phyloP scores from a whole-genome alignment of 805 yeast genomes.

The Alloascoidea africana region DNA sequence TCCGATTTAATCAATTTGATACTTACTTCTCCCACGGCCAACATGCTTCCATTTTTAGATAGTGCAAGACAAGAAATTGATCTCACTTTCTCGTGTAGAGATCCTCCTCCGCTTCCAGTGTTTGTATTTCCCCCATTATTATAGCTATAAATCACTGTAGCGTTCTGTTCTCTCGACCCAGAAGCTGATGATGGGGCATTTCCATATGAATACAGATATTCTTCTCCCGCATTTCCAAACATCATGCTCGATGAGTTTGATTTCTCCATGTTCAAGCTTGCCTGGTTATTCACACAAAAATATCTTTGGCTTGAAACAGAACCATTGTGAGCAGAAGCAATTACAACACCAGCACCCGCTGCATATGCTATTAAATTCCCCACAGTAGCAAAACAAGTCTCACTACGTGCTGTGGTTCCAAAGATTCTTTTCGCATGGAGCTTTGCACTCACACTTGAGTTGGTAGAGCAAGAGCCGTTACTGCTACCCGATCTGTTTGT shows the following conservation, averaged over 20 bases:
- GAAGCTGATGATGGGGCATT: neutral
- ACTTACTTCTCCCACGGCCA: conserved; percentile 27
- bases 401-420: neutral
- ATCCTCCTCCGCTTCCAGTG: too few relatives aligned
- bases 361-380: neutral
- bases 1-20: too few relatives aligned
- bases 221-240: too few relatives aligned
- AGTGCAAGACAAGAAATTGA: neutral
- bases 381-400: neutral
- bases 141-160: too few relatives aligned
- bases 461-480: too few relatives aligned
- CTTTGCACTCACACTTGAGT: neutral
- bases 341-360: neutral
- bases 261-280: neutral
- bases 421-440: neutral
- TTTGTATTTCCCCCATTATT: neutral
- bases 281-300: neutral
- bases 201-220: neutral
- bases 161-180: too few relatives aligned
- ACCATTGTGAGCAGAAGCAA: neutral
- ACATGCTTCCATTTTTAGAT: neutral
- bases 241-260: too few relatives aligned
- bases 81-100: neutral
- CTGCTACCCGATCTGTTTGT: too few relatives aligned
- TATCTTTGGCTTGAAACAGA: conserved; percentile 1